A percentile compares a stretch with the other conserved stretches of the same genome.
These are phyloP conservation scores for Asterophora parasitica DNA, from an alignment of 768 basidiomycete genomes.

Conservation along the genomic window DNA sequence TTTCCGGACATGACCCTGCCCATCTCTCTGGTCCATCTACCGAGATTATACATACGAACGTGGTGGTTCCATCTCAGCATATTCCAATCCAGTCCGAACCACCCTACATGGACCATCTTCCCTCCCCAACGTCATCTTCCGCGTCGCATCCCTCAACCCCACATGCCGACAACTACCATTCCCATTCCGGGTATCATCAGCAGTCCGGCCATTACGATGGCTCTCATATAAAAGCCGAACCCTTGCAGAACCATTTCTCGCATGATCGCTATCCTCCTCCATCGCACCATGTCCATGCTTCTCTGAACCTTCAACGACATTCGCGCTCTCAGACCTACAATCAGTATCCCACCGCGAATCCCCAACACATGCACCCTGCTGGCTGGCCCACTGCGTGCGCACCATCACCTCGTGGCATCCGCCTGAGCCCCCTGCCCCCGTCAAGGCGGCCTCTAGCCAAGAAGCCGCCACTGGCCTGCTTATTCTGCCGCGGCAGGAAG, in stretches of 20 bases:
- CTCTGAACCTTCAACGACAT: not conserved
- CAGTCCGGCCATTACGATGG: not conserved
- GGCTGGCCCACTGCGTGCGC: constrained; percentile 15
- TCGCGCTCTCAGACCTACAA: not conserved
- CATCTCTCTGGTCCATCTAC: not conserved
- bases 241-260: not conserved
- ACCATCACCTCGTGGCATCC: constrained; percentile 18
- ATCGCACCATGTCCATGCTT: constrained; percentile 2
- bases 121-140: constrained; percentile 1
- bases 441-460: constrained; percentile 33
- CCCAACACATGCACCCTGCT: constrained; percentile 1
- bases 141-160: constrained; percentile 4
- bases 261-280: not conserved
- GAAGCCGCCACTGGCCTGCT: constrained; percentile 60
- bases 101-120: constrained; percentile 17
- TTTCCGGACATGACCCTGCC: not conserved
- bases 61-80: constrained; percentile 8
- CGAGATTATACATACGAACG: not conserved
- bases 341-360: constrained; percentile 5
- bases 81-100: not conserved
- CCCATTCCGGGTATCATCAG: not conserved
- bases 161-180: not conserved
- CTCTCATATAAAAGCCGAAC: not conserved
- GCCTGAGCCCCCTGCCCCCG: constrained; percentile 23
- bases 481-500: constrained; percentile 64